Evolutionary conservation across 805 yeast genomes (phyloP), one percentile per base, ranked within the genome.

Genomic region (Blastobotrys muscicola): DNA sequence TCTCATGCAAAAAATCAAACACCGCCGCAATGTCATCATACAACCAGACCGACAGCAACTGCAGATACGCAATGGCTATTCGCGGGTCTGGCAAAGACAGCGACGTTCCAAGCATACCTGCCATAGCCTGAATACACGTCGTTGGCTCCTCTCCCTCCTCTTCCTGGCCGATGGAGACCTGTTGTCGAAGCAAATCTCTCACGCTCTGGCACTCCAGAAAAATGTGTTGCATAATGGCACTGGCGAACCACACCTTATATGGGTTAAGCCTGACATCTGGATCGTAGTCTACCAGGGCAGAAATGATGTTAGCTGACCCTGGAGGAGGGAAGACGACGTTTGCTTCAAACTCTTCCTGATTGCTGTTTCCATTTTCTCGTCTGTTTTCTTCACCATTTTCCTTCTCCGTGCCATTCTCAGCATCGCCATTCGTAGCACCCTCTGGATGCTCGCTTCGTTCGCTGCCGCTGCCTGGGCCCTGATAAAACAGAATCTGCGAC

Each of bases 171-270:
- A 75, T 62, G 3, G 60, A 62, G n/a, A 85, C 67, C 0, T 59
- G 55, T 6, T 20, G 26, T 38, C 75, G 61, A 0, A 82, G 72
- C 34, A 45, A 48, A 29, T 58, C 60, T 29, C 55, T 52, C 20
- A 50, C 41, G 26, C 50, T 53, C n/a, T 50, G 53, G 7, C 55
- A 41, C 33, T 74, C 81, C 43, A 74, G 75, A 48, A 87, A 72
- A 2, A 87, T 58, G 43, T 74, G 75, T 36, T 82, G 67, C 15
- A 90, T 58, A 3, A 85, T 66, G 3, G 78, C 72, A 2, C 83
- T 67, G 0, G 95, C 77, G 62, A 90, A 89, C 92, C 95, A 92
- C 1, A 78, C 63, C 54, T 79, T 77, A 58, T 87, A 92, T 0
- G 99, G 97, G 51, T 92, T 90, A 30, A 89, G 62, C 43, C 79